These are phyloP conservation scores for Solanum dulcamara DNA, from an alignment of 257 asterid genomes.

Conservation along the genomic window DNA sequence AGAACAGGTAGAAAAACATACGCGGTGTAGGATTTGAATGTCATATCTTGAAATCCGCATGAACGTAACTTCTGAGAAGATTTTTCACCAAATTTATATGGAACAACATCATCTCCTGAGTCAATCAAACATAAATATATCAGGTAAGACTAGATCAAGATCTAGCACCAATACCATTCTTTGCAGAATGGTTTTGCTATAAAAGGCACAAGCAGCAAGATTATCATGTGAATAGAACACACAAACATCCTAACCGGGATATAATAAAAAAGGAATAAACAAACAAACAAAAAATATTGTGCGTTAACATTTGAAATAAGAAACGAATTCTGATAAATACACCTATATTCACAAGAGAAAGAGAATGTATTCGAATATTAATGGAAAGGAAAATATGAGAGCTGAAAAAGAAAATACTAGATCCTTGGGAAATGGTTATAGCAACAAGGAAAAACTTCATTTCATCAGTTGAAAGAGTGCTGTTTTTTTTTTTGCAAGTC, in stretches of 20 bases:
- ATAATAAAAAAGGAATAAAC: neutral
- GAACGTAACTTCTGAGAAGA: slow-evolving; percentile 43
- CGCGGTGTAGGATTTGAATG: slow-evolving; percentile 55
- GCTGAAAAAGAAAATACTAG: neutral
- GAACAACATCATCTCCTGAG: slow-evolving; percentile 75
- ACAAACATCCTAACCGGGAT: too few species aligned
- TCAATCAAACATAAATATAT: slow-evolving; percentile 2
- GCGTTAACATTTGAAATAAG: neutral
- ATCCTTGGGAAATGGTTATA: neutral
- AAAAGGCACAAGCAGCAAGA: neutral
- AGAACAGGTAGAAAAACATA: slow-evolving; percentile 10
- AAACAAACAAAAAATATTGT: neutral
- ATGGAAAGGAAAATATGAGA: neutral
- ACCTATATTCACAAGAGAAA: neutral
- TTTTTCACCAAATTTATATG: slow-evolving; percentile 55
- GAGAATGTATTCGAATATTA: neutral
- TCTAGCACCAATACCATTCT: neutral
- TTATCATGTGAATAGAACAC: neutral
- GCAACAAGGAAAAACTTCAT: neutral
- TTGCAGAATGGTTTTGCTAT: neutral
- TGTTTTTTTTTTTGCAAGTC: neutral
- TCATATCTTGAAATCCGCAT: slow-evolving; percentile 45
- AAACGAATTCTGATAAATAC: neutral
- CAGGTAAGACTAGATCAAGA: neutral
- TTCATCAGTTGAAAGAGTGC: neutral